Evolutionary conservation across 2,329 filamentous ascomycete genomes (phyloP).

Genomic region (Sporothrix euskadiensis): DNA sequence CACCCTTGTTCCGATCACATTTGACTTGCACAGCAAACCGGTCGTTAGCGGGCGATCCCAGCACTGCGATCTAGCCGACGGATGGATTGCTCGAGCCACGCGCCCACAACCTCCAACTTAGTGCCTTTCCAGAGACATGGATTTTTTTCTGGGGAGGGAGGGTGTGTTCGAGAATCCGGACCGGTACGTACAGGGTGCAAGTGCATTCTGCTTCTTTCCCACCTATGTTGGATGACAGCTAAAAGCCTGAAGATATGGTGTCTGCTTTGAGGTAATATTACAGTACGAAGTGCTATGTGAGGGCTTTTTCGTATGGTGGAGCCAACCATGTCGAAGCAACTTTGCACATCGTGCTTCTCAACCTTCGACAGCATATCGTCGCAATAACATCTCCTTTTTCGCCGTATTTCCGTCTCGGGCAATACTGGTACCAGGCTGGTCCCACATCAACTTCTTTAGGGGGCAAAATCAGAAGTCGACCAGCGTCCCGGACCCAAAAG

Average conservation of each 20-base stretch:
- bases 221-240: background rate
- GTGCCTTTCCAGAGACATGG: slow-evolving; percentile 3
- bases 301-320: background rate
- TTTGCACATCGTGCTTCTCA: background rate
- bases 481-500: background rate
- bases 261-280: background rate
- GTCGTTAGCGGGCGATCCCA: slow-evolving; percentile 16
- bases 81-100: slow-evolving; percentile 2
- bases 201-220: background rate
- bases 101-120: background rate
- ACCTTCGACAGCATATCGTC: background rate
- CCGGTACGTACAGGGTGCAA: background rate
- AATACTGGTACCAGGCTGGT: background rate
- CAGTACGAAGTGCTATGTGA: background rate
- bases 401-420: background rate
- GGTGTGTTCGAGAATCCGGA: background rate
- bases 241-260: background rate
- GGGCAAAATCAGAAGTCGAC: background rate
- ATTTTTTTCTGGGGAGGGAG: background rate
- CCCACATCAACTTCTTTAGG: background rate
- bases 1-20: slow-evolving; percentile 18
- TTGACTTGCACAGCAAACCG: background rate
- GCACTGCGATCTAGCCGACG: slow-evolving; percentile 18
- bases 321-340: background rate
- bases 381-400: background rate